A percentile compares a stretch with the other conserved stretches of the same genome.
phyloP scores from a whole-genome alignment of 495 filamentous ascomycete species.

The Podospora pseudoanserina region DNA sequence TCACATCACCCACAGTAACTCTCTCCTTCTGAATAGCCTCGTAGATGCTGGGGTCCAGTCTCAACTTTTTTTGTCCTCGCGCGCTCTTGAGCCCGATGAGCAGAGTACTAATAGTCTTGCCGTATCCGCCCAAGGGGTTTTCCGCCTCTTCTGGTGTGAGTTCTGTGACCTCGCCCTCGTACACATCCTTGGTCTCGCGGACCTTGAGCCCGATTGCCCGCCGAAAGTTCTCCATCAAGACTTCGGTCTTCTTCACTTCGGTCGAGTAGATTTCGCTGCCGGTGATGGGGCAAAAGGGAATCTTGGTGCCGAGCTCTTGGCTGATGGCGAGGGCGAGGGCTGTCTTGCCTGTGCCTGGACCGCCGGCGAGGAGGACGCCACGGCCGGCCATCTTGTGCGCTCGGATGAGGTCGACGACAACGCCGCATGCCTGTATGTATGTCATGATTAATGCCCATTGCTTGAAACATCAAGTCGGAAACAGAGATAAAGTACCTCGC shows the following conservation, averaged over 20 bases:
- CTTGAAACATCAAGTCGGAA: neutral
- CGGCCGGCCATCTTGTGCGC: conserved; percentile 96
- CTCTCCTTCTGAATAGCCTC: conserved; percentile 98
- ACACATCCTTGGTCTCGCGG: conserved; percentile 96
- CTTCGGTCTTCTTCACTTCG: conserved; percentile 98
- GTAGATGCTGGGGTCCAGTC: conserved; percentile 95
- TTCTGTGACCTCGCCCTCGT: conserved; percentile 95
- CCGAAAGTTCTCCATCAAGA: conserved; percentile 97
- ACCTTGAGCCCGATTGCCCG: conserved; percentile 93
- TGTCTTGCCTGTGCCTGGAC: conserved; percentile 92
- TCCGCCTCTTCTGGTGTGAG: conserved; percentile 96
- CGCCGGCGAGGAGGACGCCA: conserved; percentile 87
- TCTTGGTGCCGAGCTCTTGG: conserved; percentile 93
- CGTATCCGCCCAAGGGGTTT: conserved; percentile 93
- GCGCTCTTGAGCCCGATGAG: conserved; percentile 86
- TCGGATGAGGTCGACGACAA: conserved; percentile 91
- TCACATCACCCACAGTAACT: conserved; percentile 91
- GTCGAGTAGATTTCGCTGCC: conserved; percentile 95
- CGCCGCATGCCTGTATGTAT: conserved; percentile 66
- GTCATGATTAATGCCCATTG: neutral
- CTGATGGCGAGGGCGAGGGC: conserved; percentile 90
- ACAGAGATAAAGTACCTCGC: conserved; percentile 58
- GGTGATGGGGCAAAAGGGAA: conserved; percentile 95
- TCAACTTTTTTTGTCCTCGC: conserved; percentile 92
- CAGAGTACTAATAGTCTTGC: conserved; percentile 87